Evolutionary conservation across 305 asterid genomes (phyloP).

Genomic region (Fraxinus ornus): DNA sequence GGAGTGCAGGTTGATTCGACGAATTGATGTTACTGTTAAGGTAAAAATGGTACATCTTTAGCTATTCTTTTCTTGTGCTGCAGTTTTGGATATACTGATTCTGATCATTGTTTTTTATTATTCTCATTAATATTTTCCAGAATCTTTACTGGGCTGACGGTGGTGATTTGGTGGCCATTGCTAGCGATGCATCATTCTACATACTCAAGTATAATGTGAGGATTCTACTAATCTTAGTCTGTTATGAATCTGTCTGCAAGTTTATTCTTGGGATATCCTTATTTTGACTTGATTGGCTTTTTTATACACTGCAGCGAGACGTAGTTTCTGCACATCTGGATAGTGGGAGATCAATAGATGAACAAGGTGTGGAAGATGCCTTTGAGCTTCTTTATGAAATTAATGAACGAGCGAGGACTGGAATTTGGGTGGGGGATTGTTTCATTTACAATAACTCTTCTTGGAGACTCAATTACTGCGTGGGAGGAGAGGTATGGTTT

Average conservation of each 20-base stretch:
- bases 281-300: conserved; percentile 3
- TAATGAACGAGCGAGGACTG: conserved; percentile 65
- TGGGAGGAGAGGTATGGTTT: conserved; percentile 61
- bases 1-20: conserved; percentile 88
- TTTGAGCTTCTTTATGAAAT: conserved; percentile 63
- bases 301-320: conserved; percentile 48
- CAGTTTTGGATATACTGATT: not conserved
- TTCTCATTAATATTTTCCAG: conserved; percentile 31
- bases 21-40: conserved; percentile 94
- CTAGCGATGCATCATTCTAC: conserved; percentile 62
- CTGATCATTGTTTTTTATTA: conserved; percentile 6
- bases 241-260: conserved; percentile 21
- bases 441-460: conserved; percentile 61
- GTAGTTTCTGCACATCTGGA: conserved; percentile 58
- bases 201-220: conserved; percentile 49
- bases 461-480: conserved; percentile 65
- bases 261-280: conserved; percentile 12
- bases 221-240: not conserved
- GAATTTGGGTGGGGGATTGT: conserved; percentile 68
- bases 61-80: not conserved
- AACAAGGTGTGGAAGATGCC: conserved; percentile 59
- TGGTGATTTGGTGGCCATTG: conserved; percentile 58
- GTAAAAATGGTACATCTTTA: conserved; percentile 43
- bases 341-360: conserved; percentile 56
- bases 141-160: conserved; percentile 73